Evolutionary conservation across 2,329 filamentous ascomycete genomes (phyloP).

Genomic region (Phialophora macrospora): DNA sequence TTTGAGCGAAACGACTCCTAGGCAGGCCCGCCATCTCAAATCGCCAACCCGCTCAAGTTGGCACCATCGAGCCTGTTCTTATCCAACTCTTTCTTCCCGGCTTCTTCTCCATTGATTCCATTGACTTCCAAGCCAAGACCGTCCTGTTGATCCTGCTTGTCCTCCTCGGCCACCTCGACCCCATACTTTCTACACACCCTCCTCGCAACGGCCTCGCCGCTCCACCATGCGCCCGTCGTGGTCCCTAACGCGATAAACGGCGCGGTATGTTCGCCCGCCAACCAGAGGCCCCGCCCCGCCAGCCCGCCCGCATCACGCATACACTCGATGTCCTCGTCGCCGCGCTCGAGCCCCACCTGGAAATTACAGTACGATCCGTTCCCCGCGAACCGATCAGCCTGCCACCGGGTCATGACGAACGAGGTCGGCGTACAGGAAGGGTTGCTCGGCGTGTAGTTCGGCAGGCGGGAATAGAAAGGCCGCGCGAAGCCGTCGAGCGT

Average conservation of each 20-base stretch:
- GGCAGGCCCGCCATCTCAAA: conserved; percentile 5
- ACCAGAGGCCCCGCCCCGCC: conserved; percentile 68
- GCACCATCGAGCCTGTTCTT: conserved; percentile 22
- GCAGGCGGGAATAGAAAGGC: conserved; percentile 78
- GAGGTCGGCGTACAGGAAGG: conserved; percentile 66
- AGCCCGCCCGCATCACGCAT: conserved; percentile 57
- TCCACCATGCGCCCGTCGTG: conserved; percentile 89
- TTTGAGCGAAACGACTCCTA: neutral
- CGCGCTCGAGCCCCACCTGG: conserved; percentile 72
- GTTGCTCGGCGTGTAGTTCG: conserved; percentile 63
- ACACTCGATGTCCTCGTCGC: conserved; percentile 71
- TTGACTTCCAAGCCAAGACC: neutral
- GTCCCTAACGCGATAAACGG: conserved; percentile 89
- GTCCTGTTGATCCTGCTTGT: neutral
- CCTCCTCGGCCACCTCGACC: conserved; percentile 15
- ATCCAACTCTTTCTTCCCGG: conserved; percentile 23
- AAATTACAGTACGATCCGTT: conserved; percentile 86
- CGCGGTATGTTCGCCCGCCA: conserved; percentile 88
- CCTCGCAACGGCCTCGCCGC: conserved; percentile 76
- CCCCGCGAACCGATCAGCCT: conserved; percentile 76
- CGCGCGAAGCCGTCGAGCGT: conserved; percentile 70
- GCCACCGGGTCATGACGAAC: conserved; percentile 76
- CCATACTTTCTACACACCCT: conserved; percentile 47
- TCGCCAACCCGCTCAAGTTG: conserved; percentile 30
- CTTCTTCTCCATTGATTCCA: conserved; percentile 4